Evolutionary conservation across 495 filamentous ascomycete species (phyloP).

Genomic region (Aspergillus ostianus): DNA sequence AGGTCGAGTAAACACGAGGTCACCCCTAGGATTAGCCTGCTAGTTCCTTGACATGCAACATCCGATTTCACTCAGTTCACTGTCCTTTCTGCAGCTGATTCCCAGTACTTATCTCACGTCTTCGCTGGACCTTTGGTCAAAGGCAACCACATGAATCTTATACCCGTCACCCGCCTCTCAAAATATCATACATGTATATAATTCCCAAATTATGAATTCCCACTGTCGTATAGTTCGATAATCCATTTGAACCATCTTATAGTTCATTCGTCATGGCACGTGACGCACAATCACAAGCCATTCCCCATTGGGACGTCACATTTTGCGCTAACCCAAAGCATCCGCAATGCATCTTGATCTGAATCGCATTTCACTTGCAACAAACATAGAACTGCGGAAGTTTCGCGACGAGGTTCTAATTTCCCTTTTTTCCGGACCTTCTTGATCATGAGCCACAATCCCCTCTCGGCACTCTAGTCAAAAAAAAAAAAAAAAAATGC

Average conservation of each 20-base stretch:
- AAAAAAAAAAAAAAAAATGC: slow-evolving; percentile 28
- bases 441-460: neutral
- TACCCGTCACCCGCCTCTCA: neutral
- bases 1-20: slow-evolving; percentile 41
- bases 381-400: too few species aligned
- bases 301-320: neutral
- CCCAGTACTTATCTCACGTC: too few species aligned
- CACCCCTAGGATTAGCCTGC: too few species aligned
- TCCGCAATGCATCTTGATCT: neutral
- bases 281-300: neutral
- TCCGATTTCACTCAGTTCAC: too few species aligned
- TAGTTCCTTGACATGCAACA: too few species aligned
- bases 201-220: neutral
- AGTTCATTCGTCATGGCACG: neutral
- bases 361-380: too few species aligned
- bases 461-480: neutral
- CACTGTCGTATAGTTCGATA: too few species aligned
- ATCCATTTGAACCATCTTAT: too few species aligned
- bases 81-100: too few species aligned
- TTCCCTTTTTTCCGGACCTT: neutral
- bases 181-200: neutral
- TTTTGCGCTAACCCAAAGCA: neutral
- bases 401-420: neutral
- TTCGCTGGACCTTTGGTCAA: neutral
- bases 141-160: neutral